Conservation (phyloP, 192 early-diverging fungal species). For the Funneliformis mosseae region DNA sequence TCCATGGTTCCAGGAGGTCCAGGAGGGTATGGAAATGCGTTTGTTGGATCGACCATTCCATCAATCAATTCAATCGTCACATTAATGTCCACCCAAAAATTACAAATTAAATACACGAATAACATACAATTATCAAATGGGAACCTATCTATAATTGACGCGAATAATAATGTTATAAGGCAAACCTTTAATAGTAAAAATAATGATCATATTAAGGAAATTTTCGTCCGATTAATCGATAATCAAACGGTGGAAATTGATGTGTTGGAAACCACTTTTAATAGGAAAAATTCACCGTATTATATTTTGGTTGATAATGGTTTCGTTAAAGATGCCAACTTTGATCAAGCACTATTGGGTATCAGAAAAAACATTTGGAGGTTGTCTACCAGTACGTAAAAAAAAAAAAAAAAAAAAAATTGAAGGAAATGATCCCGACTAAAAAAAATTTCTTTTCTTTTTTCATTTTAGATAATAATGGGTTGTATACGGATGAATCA, state of each 20-base stretch:
- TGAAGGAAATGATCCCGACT: too few species aligned
- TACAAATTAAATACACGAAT: background rate
- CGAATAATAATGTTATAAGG: background rate
- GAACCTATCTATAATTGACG: background rate
- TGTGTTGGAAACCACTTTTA: background rate
- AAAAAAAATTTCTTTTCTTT: background rate
- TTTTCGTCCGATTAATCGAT: background rate
- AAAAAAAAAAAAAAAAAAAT: too few species aligned
- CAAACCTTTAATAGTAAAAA: background rate
- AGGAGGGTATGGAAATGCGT: background rate
- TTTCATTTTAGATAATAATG: background rate
- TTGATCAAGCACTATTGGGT: background rate
- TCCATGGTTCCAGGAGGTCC: background rate
- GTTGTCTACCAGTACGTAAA: background rate
- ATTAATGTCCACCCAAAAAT: background rate
- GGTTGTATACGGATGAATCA: background rate
- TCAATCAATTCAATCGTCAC: background rate
- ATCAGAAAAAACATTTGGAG: background rate
- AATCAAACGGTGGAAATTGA: background rate
- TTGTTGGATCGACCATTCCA: background rate
- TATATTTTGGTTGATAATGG: background rate
- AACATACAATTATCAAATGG: background rate
- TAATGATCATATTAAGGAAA: background rate
- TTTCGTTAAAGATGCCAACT: background rate
- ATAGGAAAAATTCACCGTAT: background rate